Base-by-base conservation (phyloP, 345 rosid genomes). In the Reutealis trisperma region DNA sequence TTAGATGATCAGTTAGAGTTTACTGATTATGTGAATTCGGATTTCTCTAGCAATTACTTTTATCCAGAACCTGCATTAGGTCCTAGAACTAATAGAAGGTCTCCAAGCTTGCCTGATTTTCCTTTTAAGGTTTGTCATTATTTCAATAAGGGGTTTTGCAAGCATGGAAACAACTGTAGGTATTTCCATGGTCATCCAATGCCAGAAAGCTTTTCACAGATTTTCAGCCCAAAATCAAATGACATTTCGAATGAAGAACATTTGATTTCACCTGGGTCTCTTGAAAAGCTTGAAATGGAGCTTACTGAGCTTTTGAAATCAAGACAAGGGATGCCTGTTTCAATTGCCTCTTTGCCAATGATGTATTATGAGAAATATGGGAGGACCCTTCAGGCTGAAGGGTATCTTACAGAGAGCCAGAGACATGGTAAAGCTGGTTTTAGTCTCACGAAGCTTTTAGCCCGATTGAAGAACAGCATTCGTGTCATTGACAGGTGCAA, bases 381-480 rank as follows among this genome's bases (percentile, higher is more conserved):
- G 72, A 88, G 81, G 87, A 88, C 82, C 21, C 94, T 96, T 82
- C 98, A 92, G 86, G 98, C 97, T 37, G 99, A 96, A 69, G 98
- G 99, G 25, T 96, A 96, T 79, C 95, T 96, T 44, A 92, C 97
- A 0, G 99, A 93, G 88, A 92, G 98, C 90, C 98, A 93, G 81
- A 88, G 99, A 83, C 98, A 93, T 68, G 99, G 99, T 24, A 93
- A 92, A 84, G 91, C 97, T 30, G 99, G 99, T 71, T 92, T 85
- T 84, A 93, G 96, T 68, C 85, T 96, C 66, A 93, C 99, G n/a
- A 96, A 92, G 85, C 97, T 96, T 69, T 92, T 96, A 63, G 91
- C 95, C 70, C 85, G 95, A 64, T 68, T 96, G 89, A 92, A 86
- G 85, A 89, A 88, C 78, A 92, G 91, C 75, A 92, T 96, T 83